Base-by-base conservation (phyloP, 768 basidiomycete genomes). In the Neoboletus magnificus region DNA sequence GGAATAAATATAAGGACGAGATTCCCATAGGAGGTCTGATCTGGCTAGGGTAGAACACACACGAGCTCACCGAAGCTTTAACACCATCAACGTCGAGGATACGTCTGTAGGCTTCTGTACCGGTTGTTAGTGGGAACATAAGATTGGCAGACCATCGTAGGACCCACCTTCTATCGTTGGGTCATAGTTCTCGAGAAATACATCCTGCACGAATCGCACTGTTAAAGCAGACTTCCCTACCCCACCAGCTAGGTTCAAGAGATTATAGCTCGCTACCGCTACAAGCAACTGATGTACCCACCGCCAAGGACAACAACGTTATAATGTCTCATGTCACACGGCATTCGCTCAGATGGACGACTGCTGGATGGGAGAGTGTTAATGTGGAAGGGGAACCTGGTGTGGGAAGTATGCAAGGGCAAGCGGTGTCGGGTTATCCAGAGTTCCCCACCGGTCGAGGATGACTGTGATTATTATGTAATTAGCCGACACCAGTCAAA, bases 191-290 rank as follows among this genome's bases (percentile, higher is more conserved):
- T 89, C 86, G 30, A 89, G 74, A 69, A 90, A 91, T 42, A 81
- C 77, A 68, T 88, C 82, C 60, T 80, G 79, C 45, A 90, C 82
- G 68, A 87, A 91, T 55, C 89, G 82, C 62, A 90, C 85, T 66
- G 89, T 91, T 33, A 93, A 77, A 13, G 91, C 89, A 25, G 90
- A 92, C 72, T 93, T 93, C 46, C 91, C 91, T 50, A 93, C 91
- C 23, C 91, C 91, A 64, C 91, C 91, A 66, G 90, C 90, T 91
- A 54, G 51, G 48, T 58, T 39, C 11, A 44, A 50, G 51, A 49
- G 23, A 51, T 51, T 62, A 50, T 39, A 48, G 9, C 12, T 44
- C 32, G 45, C 13, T 18, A 39, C 13, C 22, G 35, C n/a, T 25
- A 56, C 50, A 16, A 43, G 29, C 9, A 39, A 20, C n/a, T 16